A percentile compares a stretch with the other conserved stretches of the same genome.
phyloP scores from a whole-genome alignment of 2,329 filamentous ascomycete species.

The Fusarium subtropicale region DNA sequence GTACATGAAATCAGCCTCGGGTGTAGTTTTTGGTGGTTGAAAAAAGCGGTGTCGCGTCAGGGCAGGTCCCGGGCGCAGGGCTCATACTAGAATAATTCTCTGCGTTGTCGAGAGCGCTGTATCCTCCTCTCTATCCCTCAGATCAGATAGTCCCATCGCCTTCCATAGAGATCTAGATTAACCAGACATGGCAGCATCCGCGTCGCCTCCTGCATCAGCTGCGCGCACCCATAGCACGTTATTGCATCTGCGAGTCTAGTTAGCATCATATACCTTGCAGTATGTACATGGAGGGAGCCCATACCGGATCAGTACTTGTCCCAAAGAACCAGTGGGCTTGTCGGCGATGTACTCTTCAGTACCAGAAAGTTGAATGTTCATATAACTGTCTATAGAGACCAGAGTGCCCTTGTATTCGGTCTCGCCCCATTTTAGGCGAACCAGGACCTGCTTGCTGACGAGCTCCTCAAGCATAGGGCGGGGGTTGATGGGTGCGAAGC shows the following conservation, averaged over 20 bases:
- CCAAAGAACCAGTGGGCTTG: slow-evolving; percentile 84
- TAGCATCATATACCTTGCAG: neutral
- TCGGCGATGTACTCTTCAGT: slow-evolving; percentile 94
- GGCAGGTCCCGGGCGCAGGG: slow-evolving; percentile 1
- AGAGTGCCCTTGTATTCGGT: slow-evolving; percentile 96
- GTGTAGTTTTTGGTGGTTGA: slow-evolving; percentile 17
- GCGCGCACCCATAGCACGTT: slow-evolving; percentile 94
- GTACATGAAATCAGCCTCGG: slow-evolving; percentile 25
- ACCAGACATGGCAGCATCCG: slow-evolving; percentile 70
- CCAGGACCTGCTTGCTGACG: slow-evolving; percentile 89
- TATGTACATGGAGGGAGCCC: slow-evolving; percentile 31
- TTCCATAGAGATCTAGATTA: slow-evolving; percentile 50
- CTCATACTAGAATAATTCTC: slow-evolving; percentile 27
- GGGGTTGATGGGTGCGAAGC: slow-evolving; percentile 93
- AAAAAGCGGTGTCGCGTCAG: slow-evolving; percentile 32
- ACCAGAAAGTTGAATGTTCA: slow-evolving; percentile 94
- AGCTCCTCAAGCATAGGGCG: slow-evolving; percentile 95
- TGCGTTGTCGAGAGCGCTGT: slow-evolving; percentile 9
- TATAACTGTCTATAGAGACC: slow-evolving; percentile 95
- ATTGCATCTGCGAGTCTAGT: slow-evolving; percentile 75
- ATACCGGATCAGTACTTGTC: slow-evolving; percentile 91
- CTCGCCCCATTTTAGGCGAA: slow-evolving; percentile 97
- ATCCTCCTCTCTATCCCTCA: slow-evolving; percentile 24
- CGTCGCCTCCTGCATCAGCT: slow-evolving; percentile 63
- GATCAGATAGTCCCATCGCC: slow-evolving; percentile 16